Evolutionary conservation across 106 monocot species (phyloP).

Genomic region (Dactylorhiza incarnata): DNA sequence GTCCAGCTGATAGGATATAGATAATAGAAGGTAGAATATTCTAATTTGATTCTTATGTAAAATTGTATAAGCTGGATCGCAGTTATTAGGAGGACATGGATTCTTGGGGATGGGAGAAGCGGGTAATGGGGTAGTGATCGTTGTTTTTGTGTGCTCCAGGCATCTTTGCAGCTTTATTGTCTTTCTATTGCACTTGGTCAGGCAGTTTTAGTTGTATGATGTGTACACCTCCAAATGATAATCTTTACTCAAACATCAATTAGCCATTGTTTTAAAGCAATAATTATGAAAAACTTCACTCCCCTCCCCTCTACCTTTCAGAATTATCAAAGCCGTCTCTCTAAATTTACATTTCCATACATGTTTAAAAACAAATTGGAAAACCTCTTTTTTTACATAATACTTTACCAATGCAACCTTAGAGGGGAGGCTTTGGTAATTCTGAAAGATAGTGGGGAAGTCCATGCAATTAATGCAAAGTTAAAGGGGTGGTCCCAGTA

Average conservation of each 20-base stretch:
- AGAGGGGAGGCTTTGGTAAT: too few species aligned
- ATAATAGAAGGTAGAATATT: not conserved
- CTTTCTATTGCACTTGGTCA: not conserved
- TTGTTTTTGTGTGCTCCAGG: not conserved
- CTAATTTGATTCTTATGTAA: not conserved
- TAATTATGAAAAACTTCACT: too few species aligned
- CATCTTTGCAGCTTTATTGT: not conserved
- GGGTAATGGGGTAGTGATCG: not conserved
- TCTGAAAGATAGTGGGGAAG: too few species aligned
- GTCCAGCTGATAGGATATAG: too few species aligned
- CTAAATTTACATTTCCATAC: too few species aligned
- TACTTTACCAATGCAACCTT: too few species aligned
- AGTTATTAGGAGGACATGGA: not conserved
- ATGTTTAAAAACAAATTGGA: too few species aligned
- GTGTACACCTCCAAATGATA: not conserved
- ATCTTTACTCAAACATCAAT: not conserved
- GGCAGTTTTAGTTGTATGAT: not conserved
- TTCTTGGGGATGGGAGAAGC: not conserved
- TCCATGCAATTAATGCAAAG: too few species aligned
- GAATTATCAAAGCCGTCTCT: too few species aligned
- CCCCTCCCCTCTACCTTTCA: too few species aligned
- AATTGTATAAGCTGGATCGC: not conserved
- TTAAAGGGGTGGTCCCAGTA: too few species aligned
- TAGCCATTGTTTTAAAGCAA: not conserved
- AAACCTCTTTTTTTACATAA: too few species aligned